Conservation (phyloP, 2,329 filamentous ascomycete genomes). For the Epichloe festucae region DNA sequence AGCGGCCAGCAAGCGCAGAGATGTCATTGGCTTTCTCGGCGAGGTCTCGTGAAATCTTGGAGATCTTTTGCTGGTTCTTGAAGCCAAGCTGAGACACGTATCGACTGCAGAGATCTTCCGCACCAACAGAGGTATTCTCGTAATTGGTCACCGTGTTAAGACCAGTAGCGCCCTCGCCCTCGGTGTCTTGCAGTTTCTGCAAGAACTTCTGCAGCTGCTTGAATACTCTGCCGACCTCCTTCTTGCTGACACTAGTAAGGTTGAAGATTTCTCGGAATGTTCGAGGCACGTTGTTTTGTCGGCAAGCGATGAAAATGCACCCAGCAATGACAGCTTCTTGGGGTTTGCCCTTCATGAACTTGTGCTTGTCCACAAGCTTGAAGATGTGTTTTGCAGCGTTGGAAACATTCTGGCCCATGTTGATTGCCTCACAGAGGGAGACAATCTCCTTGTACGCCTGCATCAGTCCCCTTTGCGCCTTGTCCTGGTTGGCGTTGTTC, state of each 20-base stretch:
- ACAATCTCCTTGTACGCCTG: slow-evolving; percentile 84
- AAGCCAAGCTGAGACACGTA: slow-evolving; percentile 75
- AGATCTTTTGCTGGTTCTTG: slow-evolving; percentile 58
- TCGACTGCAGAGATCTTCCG: slow-evolving; percentile 73
- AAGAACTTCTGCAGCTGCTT: slow-evolving; percentile 86
- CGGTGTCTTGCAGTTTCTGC: slow-evolving; percentile 53
- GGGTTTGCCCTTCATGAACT: slow-evolving; percentile 89
- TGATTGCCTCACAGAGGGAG: slow-evolving; percentile 75
- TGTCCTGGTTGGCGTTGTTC: slow-evolving; percentile 74
- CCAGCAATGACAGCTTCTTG: slow-evolving; percentile 89
- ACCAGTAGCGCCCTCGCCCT: slow-evolving; percentile 30
- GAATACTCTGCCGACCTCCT: slow-evolving; percentile 93
- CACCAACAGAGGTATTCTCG: slow-evolving; percentile 65
- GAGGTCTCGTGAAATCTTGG: slow-evolving; percentile 67
- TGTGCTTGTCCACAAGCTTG: slow-evolving; percentile 87
- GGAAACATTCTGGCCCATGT: slow-evolving; percentile 66
- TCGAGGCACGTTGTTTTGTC: slow-evolving; percentile 72
- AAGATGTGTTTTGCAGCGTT: slow-evolving; percentile 91
- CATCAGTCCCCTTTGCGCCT: slow-evolving; percentile 68
- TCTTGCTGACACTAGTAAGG: slow-evolving; percentile 87
- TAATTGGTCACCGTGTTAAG: slow-evolving; percentile 54
- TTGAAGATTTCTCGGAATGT: slow-evolving; percentile 93
- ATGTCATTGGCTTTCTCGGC: slow-evolving; percentile 66
- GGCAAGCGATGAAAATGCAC: slow-evolving; percentile 95
- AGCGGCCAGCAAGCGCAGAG: slow-evolving; percentile 78